Percentiles rank a stretch among this genome's conserved stretches.
phyloP scores from a whole-genome alignment of 164 flowering plant genomes.

The Vitis vinifera region DNA sequence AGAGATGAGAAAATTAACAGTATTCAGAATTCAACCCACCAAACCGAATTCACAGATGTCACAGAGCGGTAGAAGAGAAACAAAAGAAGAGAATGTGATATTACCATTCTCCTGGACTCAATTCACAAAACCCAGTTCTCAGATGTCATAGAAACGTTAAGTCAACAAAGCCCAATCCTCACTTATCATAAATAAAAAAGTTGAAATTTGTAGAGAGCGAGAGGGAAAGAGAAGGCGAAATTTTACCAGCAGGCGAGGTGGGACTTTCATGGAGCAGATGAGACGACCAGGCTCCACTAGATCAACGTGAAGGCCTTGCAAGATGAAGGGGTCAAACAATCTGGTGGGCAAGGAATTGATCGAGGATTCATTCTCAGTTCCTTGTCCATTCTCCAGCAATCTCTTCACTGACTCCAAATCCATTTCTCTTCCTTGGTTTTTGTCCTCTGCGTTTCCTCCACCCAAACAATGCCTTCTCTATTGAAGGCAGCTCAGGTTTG shows the following conservation, averaged over 20 bases:
- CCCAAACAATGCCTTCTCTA: neutral
- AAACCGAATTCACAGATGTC: too few relatives aligned
- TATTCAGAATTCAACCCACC: too few relatives aligned
- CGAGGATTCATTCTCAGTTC: constrained; percentile 11
- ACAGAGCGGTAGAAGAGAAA: too few relatives aligned
- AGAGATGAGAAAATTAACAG: too few relatives aligned
- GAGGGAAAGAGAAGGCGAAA: neutral
- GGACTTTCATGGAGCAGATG: constrained; percentile 67
- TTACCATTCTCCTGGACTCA: too few relatives aligned
- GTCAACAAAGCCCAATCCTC: too few relatives aligned
- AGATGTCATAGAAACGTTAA: too few relatives aligned
- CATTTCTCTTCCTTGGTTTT: constrained; percentile 23
- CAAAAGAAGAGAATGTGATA: too few relatives aligned
- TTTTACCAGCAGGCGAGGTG: constrained; percentile 57
- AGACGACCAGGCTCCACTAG: constrained; percentile 66
- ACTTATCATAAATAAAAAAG: neutral
- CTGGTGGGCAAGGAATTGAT: constrained; percentile 38
- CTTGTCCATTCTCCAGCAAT: constrained; percentile 38
- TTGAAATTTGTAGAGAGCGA: neutral
- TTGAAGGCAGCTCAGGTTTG: too few relatives aligned
- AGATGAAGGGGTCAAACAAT: constrained; percentile 53
- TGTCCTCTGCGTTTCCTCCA: neutral
- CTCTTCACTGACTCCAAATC: constrained; percentile 51
- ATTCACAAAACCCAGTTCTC: too few relatives aligned
- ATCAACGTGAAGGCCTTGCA: constrained; percentile 49